Conservation (phyloP, 176 grass and related monocot species). For the Oryza australiensis region DNA sequence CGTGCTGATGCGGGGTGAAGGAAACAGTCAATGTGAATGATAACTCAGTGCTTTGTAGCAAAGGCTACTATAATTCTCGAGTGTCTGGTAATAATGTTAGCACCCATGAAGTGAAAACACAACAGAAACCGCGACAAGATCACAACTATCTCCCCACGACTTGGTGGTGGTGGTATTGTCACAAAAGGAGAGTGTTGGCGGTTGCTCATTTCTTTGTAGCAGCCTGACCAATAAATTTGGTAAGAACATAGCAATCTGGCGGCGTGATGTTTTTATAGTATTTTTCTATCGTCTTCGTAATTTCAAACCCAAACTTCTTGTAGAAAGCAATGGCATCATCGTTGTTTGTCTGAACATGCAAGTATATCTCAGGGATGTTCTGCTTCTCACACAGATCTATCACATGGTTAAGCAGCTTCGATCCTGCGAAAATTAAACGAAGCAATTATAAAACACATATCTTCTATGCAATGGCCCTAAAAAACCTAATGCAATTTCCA, state of each 20-base stretch:
- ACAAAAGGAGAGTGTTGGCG: conserved; percentile 10
- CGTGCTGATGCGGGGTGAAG: conserved; percentile 12
- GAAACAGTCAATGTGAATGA: conserved; percentile 36
- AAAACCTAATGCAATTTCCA: background rate
- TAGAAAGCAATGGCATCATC: conserved; percentile 87
- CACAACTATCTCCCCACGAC: conserved; percentile 9
- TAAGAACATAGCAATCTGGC: conserved; percentile 91
- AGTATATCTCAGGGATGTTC: conserved; percentile 83
- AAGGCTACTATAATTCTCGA: background rate
- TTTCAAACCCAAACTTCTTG: conserved; percentile 98
- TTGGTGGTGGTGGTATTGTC: background rate
- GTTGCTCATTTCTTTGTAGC: conserved; percentile 68
- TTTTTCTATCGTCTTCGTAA: conserved; percentile 89
- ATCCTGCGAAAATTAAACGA: conserved; percentile 56
- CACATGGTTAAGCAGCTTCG: conserved; percentile 76
- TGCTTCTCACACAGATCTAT: conserved; percentile 78
- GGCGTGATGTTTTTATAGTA: conserved; percentile 96
- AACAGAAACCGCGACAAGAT: conserved; percentile 22
- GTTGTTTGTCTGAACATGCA: conserved; percentile 99
- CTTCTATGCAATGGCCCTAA: background rate
- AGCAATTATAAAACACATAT: conserved; percentile 13
- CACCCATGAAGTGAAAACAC: conserved; percentile 36
- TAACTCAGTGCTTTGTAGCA: conserved; percentile 30
- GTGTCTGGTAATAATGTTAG: conserved; percentile 21
- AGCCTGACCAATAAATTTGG: conserved; percentile 58